phyloP scores from a whole-genome alignment of 2,329 filamentous ascomycete genomes.

The Diaporthe sp. region DNA sequence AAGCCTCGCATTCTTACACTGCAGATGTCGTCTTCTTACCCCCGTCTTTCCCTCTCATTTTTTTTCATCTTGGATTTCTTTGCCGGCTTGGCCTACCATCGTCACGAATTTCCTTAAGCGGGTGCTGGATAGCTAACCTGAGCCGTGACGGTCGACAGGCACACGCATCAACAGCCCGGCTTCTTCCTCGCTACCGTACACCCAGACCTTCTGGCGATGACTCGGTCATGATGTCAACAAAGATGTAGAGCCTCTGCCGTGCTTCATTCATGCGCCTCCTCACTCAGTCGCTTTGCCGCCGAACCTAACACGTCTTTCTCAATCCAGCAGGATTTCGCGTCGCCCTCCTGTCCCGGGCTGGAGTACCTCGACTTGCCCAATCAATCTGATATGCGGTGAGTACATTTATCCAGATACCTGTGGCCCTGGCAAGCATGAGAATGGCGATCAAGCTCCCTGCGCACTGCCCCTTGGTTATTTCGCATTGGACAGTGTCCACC shows the following conservation, averaged over 20 bases:
- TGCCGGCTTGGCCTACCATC: neutral
- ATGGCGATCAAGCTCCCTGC: neutral
- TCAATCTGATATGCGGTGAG: constrained; percentile 66
- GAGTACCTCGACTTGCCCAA: constrained; percentile 65
- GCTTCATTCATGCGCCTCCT: constrained; percentile 33
- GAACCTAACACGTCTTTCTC: constrained; percentile 42
- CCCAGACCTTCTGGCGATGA: constrained; percentile 17
- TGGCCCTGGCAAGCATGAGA: neutral
- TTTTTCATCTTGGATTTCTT: neutral
- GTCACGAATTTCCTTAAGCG: neutral
- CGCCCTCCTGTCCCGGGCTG: constrained; percentile 60
- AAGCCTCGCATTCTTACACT: constrained; percentile 31
- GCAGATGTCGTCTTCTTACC: constrained; percentile 25
- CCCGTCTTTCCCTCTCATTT: constrained; percentile 21
- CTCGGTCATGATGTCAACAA: constrained; percentile 10
- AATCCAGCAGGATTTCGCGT: constrained; percentile 64
- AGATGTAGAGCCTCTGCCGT: constrained; percentile 29
- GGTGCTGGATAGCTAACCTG: constrained; percentile 13
- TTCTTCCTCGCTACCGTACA: constrained; percentile 8
- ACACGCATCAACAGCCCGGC: constrained; percentile 12
- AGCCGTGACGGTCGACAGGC: constrained; percentile 14
- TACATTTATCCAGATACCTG: constrained; percentile 36
- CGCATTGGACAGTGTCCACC: constrained; percentile 14
- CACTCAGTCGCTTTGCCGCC: constrained; percentile 20
- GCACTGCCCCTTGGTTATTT: neutral